phyloP scores from a whole-genome alignment of 257 asterid species.

The Ilex asprella region DNA sequence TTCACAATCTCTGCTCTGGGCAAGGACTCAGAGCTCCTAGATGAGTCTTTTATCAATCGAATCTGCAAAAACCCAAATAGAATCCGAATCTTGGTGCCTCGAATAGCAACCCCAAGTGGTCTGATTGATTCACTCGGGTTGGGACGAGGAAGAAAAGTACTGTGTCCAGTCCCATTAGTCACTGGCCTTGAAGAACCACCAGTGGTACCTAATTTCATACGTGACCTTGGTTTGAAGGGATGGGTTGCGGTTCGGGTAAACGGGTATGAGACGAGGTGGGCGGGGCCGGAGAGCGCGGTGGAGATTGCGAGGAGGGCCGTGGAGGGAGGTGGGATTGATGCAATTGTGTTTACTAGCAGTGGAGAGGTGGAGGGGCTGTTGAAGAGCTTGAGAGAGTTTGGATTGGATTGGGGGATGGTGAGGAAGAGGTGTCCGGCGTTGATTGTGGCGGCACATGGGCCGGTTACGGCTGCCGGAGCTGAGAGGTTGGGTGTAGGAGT shows the following conservation, averaged over 20 bases:
- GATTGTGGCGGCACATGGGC: slow-evolving; percentile 82
- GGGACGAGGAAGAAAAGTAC: slow-evolving; percentile 46
- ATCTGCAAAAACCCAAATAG: slow-evolving; percentile 44
- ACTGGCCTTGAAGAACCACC: slow-evolving; percentile 68
- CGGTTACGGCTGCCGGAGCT: slow-evolving; percentile 79
- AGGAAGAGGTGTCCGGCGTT: slow-evolving; percentile 59
- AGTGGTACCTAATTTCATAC: slow-evolving; percentile 56
- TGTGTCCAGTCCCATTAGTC: slow-evolving; percentile 71
- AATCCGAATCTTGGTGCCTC: slow-evolving; percentile 48
- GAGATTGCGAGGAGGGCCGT: slow-evolving; percentile 37
- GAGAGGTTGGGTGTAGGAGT: slow-evolving; percentile 67
- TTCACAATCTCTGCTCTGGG: slow-evolving; percentile 60
- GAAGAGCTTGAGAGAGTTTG: slow-evolving; percentile 61
- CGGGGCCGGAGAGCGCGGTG: slow-evolving; percentile 28
- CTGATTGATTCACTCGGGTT: slow-evolving; percentile 49
- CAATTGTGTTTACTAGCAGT: slow-evolving; percentile 70
- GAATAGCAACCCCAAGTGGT: slow-evolving; percentile 55
- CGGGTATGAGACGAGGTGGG: slow-evolving; percentile 75
- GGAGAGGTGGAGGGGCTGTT: slow-evolving; percentile 83
- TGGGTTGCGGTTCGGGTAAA: slow-evolving; percentile 50
- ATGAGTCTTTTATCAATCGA: slow-evolving; percentile 26
- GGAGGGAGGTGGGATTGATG: slow-evolving; percentile 57
- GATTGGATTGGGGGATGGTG: slow-evolving; percentile 60
- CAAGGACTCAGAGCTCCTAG: slow-evolving; percentile 54
- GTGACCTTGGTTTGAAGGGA: slow-evolving; percentile 39